A percentile compares a stretch with the other conserved stretches of the same genome.
Evolutionary conservation across 2,329 filamentous ascomycete genomes (phyloP).

Genomic region (Decorospora gaudefroyi): DNA sequence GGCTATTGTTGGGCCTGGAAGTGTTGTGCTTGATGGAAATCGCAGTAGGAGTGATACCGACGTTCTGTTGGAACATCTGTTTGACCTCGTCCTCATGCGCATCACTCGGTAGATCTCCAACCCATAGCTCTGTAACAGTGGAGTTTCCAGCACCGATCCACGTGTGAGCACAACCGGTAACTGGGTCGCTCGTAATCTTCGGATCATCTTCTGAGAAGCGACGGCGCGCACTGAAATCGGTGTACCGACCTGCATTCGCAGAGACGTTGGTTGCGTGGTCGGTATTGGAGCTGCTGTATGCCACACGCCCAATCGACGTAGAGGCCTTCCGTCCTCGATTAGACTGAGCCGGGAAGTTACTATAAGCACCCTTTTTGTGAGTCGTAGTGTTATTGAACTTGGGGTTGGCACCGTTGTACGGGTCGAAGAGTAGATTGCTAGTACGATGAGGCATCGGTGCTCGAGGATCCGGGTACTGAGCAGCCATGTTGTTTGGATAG

Average conservation of each 20-base stretch:
- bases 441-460: slow-evolving; percentile 6
- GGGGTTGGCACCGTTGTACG: slow-evolving; percentile 30
- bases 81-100: slow-evolving; percentile 19
- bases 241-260: slow-evolving; percentile 5
- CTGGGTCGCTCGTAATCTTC: slow-evolving; percentile 23
- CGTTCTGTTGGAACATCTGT: slow-evolving; percentile 22
- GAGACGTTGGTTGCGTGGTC: slow-evolving; percentile 13
- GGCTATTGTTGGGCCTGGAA: slow-evolving; percentile 3
- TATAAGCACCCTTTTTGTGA: slow-evolving; percentile 20
- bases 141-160: slow-evolving; percentile 42
- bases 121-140: slow-evolving; percentile 34
- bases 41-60: slow-evolving; percentile 14
- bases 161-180: slow-evolving; percentile 29
- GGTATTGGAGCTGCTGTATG: slow-evolving; percentile 15
- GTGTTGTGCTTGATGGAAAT: slow-evolving; percentile 10
- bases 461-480: slow-evolving; percentile 16
- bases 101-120: slow-evolving; percentile 30
- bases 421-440: slow-evolving; percentile 30
- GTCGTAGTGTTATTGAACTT: slow-evolving; percentile 19
- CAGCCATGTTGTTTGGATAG: slow-evolving; percentile 13
- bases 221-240: background rate
- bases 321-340: slow-evolving; percentile 33
- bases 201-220: slow-evolving; percentile 21
- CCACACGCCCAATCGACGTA: slow-evolving; percentile 11
- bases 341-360: slow-evolving; percentile 16